A percentile compares a stretch with the other conserved stretches of the same genome.
phyloP scores from a whole-genome alignment of 1,284 basidiomycete species.

The Tylopilus sp. region DNA sequence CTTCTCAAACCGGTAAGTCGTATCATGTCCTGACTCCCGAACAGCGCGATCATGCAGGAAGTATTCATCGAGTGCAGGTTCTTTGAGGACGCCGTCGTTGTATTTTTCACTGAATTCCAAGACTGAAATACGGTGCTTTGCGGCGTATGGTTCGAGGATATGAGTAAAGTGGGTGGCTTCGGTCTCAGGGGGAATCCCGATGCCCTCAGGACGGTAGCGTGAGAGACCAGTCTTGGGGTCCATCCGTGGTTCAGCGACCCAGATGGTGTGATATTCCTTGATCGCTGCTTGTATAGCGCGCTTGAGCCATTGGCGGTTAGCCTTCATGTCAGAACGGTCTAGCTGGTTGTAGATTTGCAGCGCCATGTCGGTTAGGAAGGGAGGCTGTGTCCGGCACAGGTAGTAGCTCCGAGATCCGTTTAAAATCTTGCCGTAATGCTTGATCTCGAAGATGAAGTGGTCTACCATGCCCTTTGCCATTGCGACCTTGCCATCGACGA shows the following conservation, averaged over 20 bases:
- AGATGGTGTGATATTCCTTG: constrained; percentile 98
- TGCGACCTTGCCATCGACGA: constrained; percentile 90
- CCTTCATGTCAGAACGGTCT: constrained; percentile 77
- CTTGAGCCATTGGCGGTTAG: constrained; percentile 90
- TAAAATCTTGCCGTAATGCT: constrained; percentile 89
- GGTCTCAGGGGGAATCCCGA: constrained; percentile 97
- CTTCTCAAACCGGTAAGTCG: constrained; percentile 96
- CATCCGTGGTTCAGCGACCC: constrained; percentile 91
- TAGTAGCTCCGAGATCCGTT: constrained; percentile 86
- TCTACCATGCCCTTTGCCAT: constrained; percentile 98
- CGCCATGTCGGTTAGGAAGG: constrained; percentile 98
- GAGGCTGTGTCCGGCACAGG: constrained; percentile 92
- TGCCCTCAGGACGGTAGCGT: constrained; percentile 89
- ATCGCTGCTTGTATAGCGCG: constrained; percentile 94
- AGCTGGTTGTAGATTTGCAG: constrained; percentile 97
- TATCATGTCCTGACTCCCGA: constrained; percentile 95
- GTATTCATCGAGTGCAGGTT: constrained; percentile 93
- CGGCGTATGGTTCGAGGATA: constrained; percentile 92
- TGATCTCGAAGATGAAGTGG: constrained; percentile 99
- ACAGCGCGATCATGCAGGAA: constrained; percentile 96
- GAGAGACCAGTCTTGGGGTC: constrained; percentile 93
- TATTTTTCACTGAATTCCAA: constrained; percentile 98
- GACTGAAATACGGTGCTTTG: constrained; percentile 91
- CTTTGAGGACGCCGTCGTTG: constrained; percentile 79
- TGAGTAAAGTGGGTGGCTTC: constrained; percentile 98